Evolutionary conservation across 805 yeast genomes (phyloP).

Genomic region (Zygotorulaspora chibaensis): DNA sequence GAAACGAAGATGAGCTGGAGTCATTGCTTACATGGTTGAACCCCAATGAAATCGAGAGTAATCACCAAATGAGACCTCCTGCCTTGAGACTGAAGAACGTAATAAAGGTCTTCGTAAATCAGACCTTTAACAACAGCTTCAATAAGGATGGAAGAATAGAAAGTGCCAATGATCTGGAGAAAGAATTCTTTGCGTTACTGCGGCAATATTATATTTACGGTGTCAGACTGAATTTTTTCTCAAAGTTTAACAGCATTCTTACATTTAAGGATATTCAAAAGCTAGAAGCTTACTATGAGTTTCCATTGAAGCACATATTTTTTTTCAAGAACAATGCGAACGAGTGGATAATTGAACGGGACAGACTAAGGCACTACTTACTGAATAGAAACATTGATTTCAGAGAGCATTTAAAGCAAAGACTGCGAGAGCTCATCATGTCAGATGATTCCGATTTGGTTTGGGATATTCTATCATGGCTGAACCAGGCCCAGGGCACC

Average conservation of each 20-base stretch:
- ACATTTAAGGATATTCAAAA: conserved; percentile 21
- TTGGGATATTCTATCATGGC: conserved; percentile 22
- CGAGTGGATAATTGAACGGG: conserved; percentile 21
- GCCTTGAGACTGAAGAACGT: conserved; percentile 21
- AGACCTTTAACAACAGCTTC: conserved; percentile 5
- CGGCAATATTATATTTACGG: conserved; percentile 21
- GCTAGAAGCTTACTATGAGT: conserved; percentile 23
- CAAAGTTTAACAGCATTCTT: conserved; percentile 12
- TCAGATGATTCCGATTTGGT: conserved; percentile 30
- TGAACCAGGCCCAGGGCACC: conserved; percentile 17
- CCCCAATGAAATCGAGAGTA: conserved; percentile 24
- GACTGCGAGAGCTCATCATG: conserved; percentile 15
- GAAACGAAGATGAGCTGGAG: conserved; percentile 24
- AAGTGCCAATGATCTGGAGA: background rate
- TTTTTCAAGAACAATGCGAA: conserved; percentile 9
- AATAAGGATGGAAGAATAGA: background rate
- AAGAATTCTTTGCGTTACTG: conserved; percentile 9
- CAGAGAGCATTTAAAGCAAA: conserved; percentile 9
- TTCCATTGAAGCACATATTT: conserved; percentile 22
- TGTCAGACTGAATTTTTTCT: conserved; percentile 25
- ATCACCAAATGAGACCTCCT: conserved; percentile 29
- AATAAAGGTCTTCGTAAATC: conserved; percentile 12
- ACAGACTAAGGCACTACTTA: conserved; percentile 25
- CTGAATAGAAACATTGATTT: conserved; percentile 20
- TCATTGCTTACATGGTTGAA: conserved; percentile 25